These are phyloP conservation scores for Pecoramyces ruminantium DNA, from an alignment of 192 early-diverging fungal species.

Conservation along the genomic window DNA sequence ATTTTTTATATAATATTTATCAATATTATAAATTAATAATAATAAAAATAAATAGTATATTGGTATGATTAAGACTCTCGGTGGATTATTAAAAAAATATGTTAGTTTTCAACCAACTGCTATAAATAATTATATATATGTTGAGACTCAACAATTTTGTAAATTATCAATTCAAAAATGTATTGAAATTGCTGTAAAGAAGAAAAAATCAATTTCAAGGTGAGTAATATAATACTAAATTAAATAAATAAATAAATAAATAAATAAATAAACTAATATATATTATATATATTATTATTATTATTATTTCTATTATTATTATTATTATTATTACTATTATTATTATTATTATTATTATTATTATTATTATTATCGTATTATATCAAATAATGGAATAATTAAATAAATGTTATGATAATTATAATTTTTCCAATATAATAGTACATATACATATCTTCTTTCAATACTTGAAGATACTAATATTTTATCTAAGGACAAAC, in stretches of 20 bases:
- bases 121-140: constrained; percentile 16
- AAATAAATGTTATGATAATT: too few relatives aligned
- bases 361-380: too few relatives aligned
- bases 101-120: constrained; percentile 5
- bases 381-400: too few relatives aligned
- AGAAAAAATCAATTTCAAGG: constrained; percentile 15
- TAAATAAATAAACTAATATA: too few relatives aligned
- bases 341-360: too few relatives aligned
- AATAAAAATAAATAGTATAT: constrained; percentile 10
- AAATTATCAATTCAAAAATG: constrained; percentile 10
- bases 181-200: constrained; percentile 13
- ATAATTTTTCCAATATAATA: not conserved
- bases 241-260: too few relatives aligned
- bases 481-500: not conserved
- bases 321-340: too few relatives aligned
- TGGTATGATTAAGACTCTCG: constrained; percentile 24
- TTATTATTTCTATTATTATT: too few relatives aligned
- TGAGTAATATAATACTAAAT: too few relatives aligned
- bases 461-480: not conserved
- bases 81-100: constrained; percentile 5
- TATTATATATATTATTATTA: too few relatives aligned
- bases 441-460: not conserved
- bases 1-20: too few relatives aligned
- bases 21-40: too few relatives aligned
- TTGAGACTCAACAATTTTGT: constrained; percentile 14